Conservation (phyloP, 345 rosid genomes). For the Pistacia vera region DNA sequence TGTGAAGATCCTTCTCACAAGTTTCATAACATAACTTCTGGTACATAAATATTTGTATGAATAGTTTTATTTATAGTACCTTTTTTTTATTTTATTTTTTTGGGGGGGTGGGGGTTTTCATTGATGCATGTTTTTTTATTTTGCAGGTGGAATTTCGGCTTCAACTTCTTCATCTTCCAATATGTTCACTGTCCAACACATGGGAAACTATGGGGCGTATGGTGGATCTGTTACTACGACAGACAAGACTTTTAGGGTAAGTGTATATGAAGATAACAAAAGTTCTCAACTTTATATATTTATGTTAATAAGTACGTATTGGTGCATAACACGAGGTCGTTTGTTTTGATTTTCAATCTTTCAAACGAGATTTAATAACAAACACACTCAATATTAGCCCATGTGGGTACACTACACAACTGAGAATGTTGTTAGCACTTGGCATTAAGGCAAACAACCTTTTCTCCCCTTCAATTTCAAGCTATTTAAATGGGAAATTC, state of each 20-base stretch:
- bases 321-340: not conserved
- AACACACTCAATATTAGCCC: too few species aligned
- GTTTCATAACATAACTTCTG: slow-evolving; percentile 34
- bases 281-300: slow-evolving; percentile 7
- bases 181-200: slow-evolving; percentile 51
- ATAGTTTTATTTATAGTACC: not conserved
- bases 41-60: not conserved
- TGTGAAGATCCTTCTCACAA: slow-evolving; percentile 28
- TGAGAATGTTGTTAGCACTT: too few species aligned
- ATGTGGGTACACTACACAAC: too few species aligned
- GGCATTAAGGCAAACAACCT: too few species aligned
- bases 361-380: too few species aligned
- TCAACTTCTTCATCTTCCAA: slow-evolving; percentile 46
- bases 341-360: not conserved
- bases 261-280: slow-evolving; percentile 14
- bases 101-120: not conserved
- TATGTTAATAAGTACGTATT: slow-evolving; percentile 3
- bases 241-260: slow-evolving; percentile 70
- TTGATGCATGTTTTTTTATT: not conserved
- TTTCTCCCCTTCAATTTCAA: too few species aligned
- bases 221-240: slow-evolving; percentile 55
- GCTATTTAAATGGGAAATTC: too few species aligned
- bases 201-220: slow-evolving; percentile 55
- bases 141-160: slow-evolving; percentile 53
- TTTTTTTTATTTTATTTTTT: too few species aligned